Evolutionary conservation across 805 yeast genomes (phyloP).

Genomic region (Lachancea dasiensis): DNA sequence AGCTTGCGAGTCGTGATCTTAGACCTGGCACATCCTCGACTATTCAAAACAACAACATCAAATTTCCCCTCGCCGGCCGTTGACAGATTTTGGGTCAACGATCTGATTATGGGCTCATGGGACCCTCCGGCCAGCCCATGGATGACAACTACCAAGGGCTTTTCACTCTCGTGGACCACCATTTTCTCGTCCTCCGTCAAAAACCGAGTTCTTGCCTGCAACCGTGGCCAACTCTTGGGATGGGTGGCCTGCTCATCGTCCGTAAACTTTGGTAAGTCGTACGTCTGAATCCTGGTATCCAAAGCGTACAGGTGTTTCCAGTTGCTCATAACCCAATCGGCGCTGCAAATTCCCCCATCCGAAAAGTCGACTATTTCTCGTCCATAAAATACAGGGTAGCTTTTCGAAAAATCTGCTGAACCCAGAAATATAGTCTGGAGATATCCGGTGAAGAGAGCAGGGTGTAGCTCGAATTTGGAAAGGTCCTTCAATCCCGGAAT

Average conservation of each 20-base stretch:
- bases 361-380: slow-evolving; percentile 51
- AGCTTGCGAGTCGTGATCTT: slow-evolving; percentile 62
- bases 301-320: slow-evolving; percentile 23
- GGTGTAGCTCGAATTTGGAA: slow-evolving; percentile 51
- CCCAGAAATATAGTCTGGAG: slow-evolving; percentile 73
- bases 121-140: slow-evolving; percentile 82
- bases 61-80: slow-evolving; percentile 35
- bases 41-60: slow-evolving; percentile 58
- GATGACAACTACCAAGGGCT: slow-evolving; percentile 54
- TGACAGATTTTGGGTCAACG: slow-evolving; percentile 42
- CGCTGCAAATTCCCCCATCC: slow-evolving; percentile 69
- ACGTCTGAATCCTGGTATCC: slow-evolving; percentile 12
- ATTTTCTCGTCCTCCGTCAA: slow-evolving; percentile 42
- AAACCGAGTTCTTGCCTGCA: slow-evolving; percentile 67
- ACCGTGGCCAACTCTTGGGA: slow-evolving; percentile 49
- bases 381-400: slow-evolving; percentile 63
- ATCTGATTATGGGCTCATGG: slow-evolving; percentile 65
- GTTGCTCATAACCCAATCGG: slow-evolving; percentile 54
- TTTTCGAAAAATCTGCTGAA: slow-evolving; percentile 43
- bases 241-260: slow-evolving; percentile 36
- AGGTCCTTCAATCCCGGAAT: slow-evolving; percentile 44
- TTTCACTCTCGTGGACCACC: slow-evolving; percentile 29
- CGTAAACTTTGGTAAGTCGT: slow-evolving; percentile 26
- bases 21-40: slow-evolving; percentile 75
- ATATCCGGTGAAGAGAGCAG: slow-evolving; percentile 63